Percentiles rank a stretch among this genome's conserved stretches.
Conservation (phyloP, 257 asterid genomes). For the Fraxinus americana region DNA sequence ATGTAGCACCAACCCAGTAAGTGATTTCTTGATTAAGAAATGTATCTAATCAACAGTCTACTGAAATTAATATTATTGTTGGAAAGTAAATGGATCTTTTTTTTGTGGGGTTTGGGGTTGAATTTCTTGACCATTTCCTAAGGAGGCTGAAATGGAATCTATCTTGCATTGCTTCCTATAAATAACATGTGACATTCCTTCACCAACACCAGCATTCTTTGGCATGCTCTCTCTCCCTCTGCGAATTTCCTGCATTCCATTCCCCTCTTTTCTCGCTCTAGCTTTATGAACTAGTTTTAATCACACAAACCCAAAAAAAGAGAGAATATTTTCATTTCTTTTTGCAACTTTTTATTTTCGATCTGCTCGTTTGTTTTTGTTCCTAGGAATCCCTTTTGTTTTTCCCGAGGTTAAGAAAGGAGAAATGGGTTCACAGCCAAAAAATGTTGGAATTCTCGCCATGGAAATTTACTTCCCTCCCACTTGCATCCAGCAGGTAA, state of each 20-base stretch:
- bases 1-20: too few relatives aligned
- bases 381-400: neutral
- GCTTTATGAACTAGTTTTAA: conserved; percentile 23
- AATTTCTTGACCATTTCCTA: neutral
- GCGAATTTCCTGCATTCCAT: neutral
- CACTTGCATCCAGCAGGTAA: conserved; percentile 94
- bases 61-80: too few relatives aligned
- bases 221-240: neutral
- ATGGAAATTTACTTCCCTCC: conserved; percentile 97
- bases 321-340: neutral
- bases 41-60: too few relatives aligned
- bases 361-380: neutral
- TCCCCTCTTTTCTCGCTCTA: neutral
- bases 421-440: conserved; percentile 49
- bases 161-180: neutral
- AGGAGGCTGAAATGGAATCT: neutral
- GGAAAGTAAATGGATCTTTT: neutral
- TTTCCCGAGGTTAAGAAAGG: conserved; percentile 21
- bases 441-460: conserved; percentile 92
- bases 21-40: too few relatives aligned
- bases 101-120: neutral
- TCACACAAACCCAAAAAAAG: neutral
- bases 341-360: neutral
- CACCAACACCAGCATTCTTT: neutral
- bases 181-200: neutral